phyloP scores from a whole-genome alignment of 2,329 filamentous ascomycete genomes.

The Trichophyton simii region DNA sequence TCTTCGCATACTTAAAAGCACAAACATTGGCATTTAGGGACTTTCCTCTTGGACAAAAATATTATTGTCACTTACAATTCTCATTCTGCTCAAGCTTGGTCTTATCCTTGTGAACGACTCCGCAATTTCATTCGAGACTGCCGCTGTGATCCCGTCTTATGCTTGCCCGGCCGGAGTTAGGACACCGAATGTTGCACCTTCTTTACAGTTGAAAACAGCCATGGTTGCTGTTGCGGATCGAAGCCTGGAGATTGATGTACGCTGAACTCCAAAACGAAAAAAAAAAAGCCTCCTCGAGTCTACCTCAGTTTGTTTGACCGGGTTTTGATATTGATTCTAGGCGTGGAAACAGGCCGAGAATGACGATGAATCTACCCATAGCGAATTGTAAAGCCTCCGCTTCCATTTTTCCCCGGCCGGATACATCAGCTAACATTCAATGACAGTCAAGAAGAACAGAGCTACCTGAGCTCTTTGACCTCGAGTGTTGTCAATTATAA shows the following conservation, averaged over 20 bases:
- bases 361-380: slow-evolving; percentile 1
- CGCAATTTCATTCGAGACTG: not conserved
- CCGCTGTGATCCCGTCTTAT: not conserved
- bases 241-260: not conserved
- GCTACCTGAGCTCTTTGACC: slow-evolving; percentile 5
- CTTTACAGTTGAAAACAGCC: not conserved
- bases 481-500: slow-evolving; percentile 8
- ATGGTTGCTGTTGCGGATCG: not conserved
- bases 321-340: not conserved
- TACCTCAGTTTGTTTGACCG: not conserved
- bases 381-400: not conserved
- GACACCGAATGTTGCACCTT: not conserved
- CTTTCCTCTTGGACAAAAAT: not conserved
- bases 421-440: not conserved
- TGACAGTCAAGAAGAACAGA: not conserved
- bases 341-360: not conserved
- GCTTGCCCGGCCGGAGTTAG: not conserved
- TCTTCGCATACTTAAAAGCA: not conserved
- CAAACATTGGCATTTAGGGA: not conserved
- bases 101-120: not conserved
- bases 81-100: not conserved
- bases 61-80: not conserved
- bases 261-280: not conserved
- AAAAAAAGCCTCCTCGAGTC: not conserved
- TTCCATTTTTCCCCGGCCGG: not conserved